Conservation (phyloP, 495 filamentous ascomycete genomes). For the Talaromyces trachyspermus region DNA sequence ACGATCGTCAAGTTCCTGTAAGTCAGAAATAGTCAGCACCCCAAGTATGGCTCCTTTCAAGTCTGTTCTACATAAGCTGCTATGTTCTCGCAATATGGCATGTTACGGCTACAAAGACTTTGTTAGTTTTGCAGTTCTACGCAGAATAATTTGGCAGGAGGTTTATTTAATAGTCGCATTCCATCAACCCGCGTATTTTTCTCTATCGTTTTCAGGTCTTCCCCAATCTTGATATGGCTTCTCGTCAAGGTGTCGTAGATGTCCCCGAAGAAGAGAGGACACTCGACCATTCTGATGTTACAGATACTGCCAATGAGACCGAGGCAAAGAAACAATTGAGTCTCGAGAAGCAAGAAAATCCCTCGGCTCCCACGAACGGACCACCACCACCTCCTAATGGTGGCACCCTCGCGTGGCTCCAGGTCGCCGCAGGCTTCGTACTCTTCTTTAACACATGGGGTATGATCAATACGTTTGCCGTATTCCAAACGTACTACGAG, state of each 20-base stretch:
- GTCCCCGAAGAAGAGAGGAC: background rate
- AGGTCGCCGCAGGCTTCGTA: slow-evolving; percentile 45
- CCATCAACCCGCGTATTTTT: background rate
- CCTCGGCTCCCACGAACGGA: too few species aligned
- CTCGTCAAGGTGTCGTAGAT: background rate
- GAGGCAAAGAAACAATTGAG: background rate
- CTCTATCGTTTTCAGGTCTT: too few species aligned
- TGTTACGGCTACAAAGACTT: background rate
- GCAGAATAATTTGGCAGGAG: background rate
- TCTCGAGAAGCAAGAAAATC: background rate
- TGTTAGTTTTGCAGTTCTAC: background rate
- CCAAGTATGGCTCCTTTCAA: background rate
- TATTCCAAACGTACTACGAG: slow-evolving; percentile 45
- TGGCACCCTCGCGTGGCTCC: slow-evolving; percentile 33
- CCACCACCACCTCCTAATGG: background rate
- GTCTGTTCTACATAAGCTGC: background rate
- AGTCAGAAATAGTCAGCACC: background rate
- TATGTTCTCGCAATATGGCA: background rate
- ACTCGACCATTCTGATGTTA: background rate
- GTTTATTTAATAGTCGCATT: background rate
- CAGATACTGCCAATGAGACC: background rate
- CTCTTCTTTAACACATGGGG: slow-evolving; percentile 55
- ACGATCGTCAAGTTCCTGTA: background rate
- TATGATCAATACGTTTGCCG: slow-evolving; percentile 41
- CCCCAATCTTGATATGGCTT: background rate